Evolutionary conservation across 257 asterid genomes (phyloP).

Genomic region (Solanum pennellii): DNA sequence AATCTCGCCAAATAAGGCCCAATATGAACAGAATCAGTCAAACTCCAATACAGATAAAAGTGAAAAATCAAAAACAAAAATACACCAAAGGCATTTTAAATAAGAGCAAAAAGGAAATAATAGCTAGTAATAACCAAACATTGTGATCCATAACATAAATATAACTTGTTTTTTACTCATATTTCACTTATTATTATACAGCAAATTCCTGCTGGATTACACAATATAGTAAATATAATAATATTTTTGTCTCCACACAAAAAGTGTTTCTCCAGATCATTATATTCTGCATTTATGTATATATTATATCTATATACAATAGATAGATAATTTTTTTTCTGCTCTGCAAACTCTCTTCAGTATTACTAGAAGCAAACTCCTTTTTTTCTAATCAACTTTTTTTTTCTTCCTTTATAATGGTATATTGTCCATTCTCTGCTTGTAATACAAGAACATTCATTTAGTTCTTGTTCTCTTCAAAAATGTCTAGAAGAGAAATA

Average conservation of each 20-base stretch:
- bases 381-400: not conserved
- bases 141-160: not conserved
- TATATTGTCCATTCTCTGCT: not conserved
- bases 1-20: not conserved
- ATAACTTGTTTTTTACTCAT: not conserved
- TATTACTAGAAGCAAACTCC: not conserved
- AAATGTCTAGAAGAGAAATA: constrained; percentile 79
- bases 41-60: not conserved
- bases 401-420: not conserved
- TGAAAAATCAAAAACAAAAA: too few species aligned
- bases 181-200: not conserved
- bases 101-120: not conserved
- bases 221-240: not conserved
- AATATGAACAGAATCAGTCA: not conserved
- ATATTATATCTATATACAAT: not conserved
- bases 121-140: not conserved
- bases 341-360: not conserved
- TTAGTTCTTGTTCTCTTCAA: constrained; percentile 37
- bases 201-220: not conserved
- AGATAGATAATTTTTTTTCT: not conserved
- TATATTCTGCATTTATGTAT: not conserved
- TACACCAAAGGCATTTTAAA: not conserved
- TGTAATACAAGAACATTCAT: not conserved
- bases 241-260: not conserved
- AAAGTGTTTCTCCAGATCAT: not conserved